Conservation (phyloP, 192 early-diverging fungal genomes). For the Coemansia nantahalensis region DNA sequence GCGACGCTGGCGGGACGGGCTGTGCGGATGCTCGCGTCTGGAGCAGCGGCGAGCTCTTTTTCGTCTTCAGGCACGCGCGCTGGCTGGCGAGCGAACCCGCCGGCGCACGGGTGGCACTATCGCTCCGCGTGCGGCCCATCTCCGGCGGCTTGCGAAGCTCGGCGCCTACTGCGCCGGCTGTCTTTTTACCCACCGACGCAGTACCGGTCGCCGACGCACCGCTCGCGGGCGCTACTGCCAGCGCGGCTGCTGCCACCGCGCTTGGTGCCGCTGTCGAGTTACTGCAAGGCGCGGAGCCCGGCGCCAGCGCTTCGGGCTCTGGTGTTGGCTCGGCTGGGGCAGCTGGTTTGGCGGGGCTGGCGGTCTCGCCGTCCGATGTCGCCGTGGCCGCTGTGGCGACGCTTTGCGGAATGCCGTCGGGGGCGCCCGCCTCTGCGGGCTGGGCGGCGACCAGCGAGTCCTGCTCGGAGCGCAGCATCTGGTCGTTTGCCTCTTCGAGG, state of each 20-base stretch:
- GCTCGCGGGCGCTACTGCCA: background rate
- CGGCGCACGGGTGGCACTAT: conserved; percentile 1
- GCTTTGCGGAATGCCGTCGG: conserved; percentile 26
- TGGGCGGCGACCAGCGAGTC: background rate
- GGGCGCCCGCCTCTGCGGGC: background rate
- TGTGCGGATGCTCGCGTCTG: background rate
- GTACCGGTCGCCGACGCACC: conserved; percentile 7
- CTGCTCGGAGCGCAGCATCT: conserved; percentile 36
- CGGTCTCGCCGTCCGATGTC: too few species aligned
- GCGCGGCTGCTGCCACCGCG: background rate
- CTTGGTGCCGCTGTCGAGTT: too few species aligned
- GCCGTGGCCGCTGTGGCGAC: conserved; percentile 36
- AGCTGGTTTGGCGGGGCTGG: too few species aligned
- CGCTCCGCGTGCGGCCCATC: conserved; percentile 25
- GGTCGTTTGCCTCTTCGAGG: conserved; percentile 37
- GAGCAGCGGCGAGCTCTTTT: conserved; percentile 42
- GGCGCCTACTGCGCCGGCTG: conserved; percentile 9
- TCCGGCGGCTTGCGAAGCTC: conserved; percentile 11
- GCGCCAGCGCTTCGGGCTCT: too few species aligned
- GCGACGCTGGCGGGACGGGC: background rate
- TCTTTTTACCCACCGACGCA: conserved; percentile 20
- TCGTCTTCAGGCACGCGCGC: conserved; percentile 45
- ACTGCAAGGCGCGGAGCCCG: too few species aligned
- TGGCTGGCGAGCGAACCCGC: conserved; percentile 34
- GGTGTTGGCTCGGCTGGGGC: too few species aligned